Percentiles rank a stretch among this genome's conserved stretches.
These are phyloP conservation scores for Phylloporus sp. DNA, from an alignment of 768 basidiomycete species.

Conservation along the genomic window DNA sequence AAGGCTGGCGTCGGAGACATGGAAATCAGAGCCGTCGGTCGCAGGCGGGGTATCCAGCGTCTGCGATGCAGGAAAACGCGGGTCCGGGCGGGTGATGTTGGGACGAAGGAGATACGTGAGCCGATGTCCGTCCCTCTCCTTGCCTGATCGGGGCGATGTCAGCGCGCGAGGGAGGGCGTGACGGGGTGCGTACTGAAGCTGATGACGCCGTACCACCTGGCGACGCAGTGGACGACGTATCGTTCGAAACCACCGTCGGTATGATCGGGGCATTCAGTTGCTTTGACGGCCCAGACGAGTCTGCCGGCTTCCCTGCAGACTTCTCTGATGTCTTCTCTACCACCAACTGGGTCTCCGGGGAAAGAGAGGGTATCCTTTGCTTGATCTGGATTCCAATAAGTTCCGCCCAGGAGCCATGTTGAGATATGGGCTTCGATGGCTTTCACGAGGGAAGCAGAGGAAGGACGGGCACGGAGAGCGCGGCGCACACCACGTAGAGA, in stretches of 20 bases:
- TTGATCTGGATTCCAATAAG: slow-evolving; percentile 51
- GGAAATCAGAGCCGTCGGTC: slow-evolving; percentile 61
- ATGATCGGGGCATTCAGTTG: neutral
- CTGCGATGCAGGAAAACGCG: slow-evolving; percentile 23
- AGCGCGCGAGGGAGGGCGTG: neutral
- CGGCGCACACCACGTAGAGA: slow-evolving; percentile 73
- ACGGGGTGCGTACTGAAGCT: slow-evolving; percentile 66
- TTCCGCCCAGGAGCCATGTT: slow-evolving; percentile 62
- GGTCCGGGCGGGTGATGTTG: slow-evolving; percentile 61
- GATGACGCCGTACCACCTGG: slow-evolving; percentile 73
- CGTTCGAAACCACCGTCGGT: slow-evolving; percentile 68
- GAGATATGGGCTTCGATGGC: slow-evolving; percentile 64
- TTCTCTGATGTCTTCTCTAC: slow-evolving; percentile 56
- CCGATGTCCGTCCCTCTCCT: slow-evolving; percentile 49
- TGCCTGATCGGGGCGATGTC: slow-evolving; percentile 32
- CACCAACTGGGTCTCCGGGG: slow-evolving; percentile 48
- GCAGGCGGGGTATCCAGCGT: slow-evolving; percentile 68
- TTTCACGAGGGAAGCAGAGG: slow-evolving; percentile 56
- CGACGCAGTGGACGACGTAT: slow-evolving; percentile 80
- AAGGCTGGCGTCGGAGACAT: slow-evolving; percentile 44
- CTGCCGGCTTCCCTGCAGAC: slow-evolving; percentile 60
- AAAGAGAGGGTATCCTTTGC: slow-evolving; percentile 23
- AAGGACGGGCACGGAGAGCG: slow-evolving; percentile 52
- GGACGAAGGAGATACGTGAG: slow-evolving; percentile 81
- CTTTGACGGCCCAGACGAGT: slow-evolving; percentile 65